Percentiles rank a stretch among this genome's conserved stretches.
phyloP scores from a whole-genome alignment of 495 filamentous ascomycete genomes.

The Xylaria nigripes region DNA sequence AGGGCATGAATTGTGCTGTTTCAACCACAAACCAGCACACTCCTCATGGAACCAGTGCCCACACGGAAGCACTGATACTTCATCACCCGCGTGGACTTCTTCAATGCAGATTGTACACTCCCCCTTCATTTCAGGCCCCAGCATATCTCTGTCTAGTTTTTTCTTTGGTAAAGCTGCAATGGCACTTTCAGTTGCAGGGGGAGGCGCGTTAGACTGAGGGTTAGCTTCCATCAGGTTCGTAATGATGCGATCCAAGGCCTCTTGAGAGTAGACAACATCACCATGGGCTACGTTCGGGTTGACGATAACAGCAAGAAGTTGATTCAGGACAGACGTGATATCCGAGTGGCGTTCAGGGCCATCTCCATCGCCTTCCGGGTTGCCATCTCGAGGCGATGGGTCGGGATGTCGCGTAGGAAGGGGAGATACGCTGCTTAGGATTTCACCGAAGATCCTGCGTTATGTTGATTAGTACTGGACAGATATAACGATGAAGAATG shows the following conservation, averaged over 20 bases:
- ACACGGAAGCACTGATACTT: slow-evolving; percentile 76
- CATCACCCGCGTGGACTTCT: slow-evolving; percentile 60
- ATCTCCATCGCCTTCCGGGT: slow-evolving; percentile 13
- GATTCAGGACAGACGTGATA: slow-evolving; percentile 27
- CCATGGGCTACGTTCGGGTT: slow-evolving; percentile 54
- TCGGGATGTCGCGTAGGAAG: slow-evolving; percentile 11
- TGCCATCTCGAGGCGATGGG: not conserved
- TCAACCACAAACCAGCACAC: slow-evolving; percentile 73
- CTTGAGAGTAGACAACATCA: slow-evolving; percentile 88
- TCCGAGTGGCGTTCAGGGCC: slow-evolving; percentile 10
- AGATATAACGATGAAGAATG: not conserved
- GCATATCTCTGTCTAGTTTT: slow-evolving; percentile 54
- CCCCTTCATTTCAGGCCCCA: slow-evolving; percentile 50
- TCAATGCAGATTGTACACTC: slow-evolving; percentile 97
- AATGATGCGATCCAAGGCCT: slow-evolving; percentile 83
- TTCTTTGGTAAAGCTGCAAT: slow-evolving; percentile 69
- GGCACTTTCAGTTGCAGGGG: slow-evolving; percentile 66
- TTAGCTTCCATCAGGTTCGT: slow-evolving; percentile 80
- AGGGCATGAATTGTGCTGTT: slow-evolving; percentile 84
- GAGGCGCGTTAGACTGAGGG: slow-evolving; percentile 64
- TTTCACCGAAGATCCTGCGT: slow-evolving; percentile 15
- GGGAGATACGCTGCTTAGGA: slow-evolving; percentile 11
- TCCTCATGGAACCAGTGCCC: slow-evolving; percentile 83
- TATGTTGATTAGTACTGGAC: not conserved
- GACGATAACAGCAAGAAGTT: slow-evolving; percentile 46